Evolutionary conservation across 2,329 filamentous ascomycete species (phyloP).

Genomic region (Claviceps fusiformis): DNA sequence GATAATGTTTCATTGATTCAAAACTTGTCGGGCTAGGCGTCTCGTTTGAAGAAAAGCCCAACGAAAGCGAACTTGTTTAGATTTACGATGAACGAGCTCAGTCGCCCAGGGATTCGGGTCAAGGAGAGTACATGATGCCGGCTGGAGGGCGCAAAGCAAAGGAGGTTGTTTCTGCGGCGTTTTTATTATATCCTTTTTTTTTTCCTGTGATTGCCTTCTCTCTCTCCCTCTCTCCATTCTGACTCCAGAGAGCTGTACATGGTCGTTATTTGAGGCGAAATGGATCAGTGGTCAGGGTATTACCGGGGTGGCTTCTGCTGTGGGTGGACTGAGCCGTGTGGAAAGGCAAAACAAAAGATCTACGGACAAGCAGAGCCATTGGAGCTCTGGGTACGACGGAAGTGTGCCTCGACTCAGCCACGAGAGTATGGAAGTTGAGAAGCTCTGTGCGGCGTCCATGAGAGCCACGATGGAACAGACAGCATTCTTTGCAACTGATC

Average conservation of each 20-base stretch:
- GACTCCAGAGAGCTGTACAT: not conserved
- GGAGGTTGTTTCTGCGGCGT: slow-evolving; percentile 1
- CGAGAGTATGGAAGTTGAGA: not conserved
- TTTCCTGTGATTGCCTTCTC: not conserved
- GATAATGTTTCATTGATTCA: slow-evolving; percentile 81
- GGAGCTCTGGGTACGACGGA: not conserved
- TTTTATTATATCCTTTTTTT: not conserved
- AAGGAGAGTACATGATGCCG: not conserved
- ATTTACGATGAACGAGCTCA: not conserved
- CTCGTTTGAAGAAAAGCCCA: not conserved
- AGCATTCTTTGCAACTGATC: not conserved
- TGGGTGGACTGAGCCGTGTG: not conserved
- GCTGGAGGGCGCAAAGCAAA: not conserved
- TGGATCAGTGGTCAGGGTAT: not conserved
- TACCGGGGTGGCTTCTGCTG: not conserved
- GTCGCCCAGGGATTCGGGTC: too few relatives aligned
- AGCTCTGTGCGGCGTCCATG: not conserved
- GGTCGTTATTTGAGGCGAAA: slow-evolving; percentile 1
- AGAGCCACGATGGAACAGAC: not conserved
- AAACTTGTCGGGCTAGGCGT: slow-evolving; percentile 15
- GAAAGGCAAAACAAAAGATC: not conserved
- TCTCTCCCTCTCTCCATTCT: not conserved
- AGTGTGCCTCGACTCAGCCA: not conserved
- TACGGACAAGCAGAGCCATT: not conserved
- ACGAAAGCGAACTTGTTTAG: too few relatives aligned